Percentiles rank a stretch among this genome's conserved stretches.
phyloP scores from a whole-genome alignment of 2,329 filamentous ascomycete species.

The Apiospora aurea region DNA sequence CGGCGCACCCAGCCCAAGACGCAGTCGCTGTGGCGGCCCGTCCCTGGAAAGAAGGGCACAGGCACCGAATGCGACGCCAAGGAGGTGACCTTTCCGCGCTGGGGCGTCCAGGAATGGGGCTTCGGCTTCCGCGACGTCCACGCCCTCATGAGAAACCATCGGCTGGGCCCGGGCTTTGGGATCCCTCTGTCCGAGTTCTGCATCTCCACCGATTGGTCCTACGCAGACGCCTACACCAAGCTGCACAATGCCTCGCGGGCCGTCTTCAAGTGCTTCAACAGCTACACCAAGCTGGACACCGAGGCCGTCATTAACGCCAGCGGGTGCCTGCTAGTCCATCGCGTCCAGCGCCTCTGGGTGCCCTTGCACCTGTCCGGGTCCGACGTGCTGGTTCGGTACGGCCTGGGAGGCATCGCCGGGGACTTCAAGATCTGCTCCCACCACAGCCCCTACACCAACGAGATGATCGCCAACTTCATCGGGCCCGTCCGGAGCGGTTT shows the following conservation, averaged over 20 bases:
- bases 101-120: constrained; percentile 26
- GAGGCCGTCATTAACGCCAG: constrained; percentile 24
- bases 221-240: constrained; percentile 26
- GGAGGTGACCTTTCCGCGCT: constrained; percentile 27
- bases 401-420: constrained; percentile 27
- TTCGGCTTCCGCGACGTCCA: constrained; percentile 28
- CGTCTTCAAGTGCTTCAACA: constrained; percentile 28
- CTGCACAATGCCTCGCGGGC: constrained; percentile 27
- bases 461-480: constrained; percentile 29
- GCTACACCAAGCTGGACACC: constrained; percentile 29
- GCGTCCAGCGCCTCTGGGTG: constrained; percentile 29
- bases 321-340: constrained; percentile 25
- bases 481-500: constrained; percentile 24
- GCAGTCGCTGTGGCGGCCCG: constrained; percentile 24
- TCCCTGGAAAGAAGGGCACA: neutral
- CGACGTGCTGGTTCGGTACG: constrained; percentile 30
- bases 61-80: constrained; percentile 26
- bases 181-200: constrained; percentile 25
- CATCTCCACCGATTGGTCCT: constrained; percentile 29
- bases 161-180: constrained; percentile 12
- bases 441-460: constrained; percentile 16
- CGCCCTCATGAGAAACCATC: constrained; percentile 26
- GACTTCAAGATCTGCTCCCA: constrained; percentile 30
- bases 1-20: neutral
- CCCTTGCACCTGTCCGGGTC: constrained; percentile 27